Evolutionary conservation across 2,329 filamentous ascomycete genomes (phyloP).

Genomic region (Macrophomina tecta): DNA sequence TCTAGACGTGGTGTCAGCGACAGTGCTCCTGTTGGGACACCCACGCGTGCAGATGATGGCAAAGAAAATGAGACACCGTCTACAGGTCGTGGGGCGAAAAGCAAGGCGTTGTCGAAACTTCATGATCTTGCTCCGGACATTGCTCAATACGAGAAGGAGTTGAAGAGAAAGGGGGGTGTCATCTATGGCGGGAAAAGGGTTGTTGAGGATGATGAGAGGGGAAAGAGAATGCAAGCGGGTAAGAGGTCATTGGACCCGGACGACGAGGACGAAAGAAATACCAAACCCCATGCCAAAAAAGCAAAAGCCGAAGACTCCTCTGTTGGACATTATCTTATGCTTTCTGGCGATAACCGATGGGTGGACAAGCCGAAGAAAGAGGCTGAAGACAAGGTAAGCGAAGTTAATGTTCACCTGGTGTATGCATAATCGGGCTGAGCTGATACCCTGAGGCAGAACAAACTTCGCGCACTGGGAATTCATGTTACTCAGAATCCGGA

Average conservation of each 20-base stretch:
- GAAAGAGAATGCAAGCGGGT: constrained; percentile 45
- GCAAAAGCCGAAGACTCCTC: constrained; percentile 59
- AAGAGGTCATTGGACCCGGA: constrained; percentile 53
- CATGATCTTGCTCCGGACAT: constrained; percentile 84
- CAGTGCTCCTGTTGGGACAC: constrained; percentile 54
- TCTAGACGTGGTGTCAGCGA: constrained; percentile 36
- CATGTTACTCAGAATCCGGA: constrained; percentile 76
- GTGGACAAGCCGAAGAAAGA: constrained; percentile 74
- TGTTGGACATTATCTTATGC: constrained; percentile 74
- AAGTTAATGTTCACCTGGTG: background rate
- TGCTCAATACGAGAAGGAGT: constrained; percentile 89
- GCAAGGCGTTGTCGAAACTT: constrained; percentile 77
- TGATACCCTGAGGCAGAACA: constrained; percentile 60
- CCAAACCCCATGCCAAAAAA: constrained; percentile 68
- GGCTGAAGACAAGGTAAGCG: constrained; percentile 76
- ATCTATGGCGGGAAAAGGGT: constrained; percentile 58
- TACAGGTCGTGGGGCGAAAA: constrained; percentile 84
- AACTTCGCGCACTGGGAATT: constrained; percentile 83
- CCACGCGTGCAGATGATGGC: constrained; percentile 54
- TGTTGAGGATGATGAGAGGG: constrained; percentile 45
- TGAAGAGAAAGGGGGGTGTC: constrained; percentile 76
- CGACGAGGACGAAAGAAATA: constrained; percentile 48
- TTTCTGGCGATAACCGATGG: constrained; percentile 88
- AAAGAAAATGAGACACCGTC: constrained; percentile 88
- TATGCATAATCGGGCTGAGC: background rate